Base-by-base conservation (phyloP, 768 basidiomycete species). In the Hortiboletus flavorubellus region DNA sequence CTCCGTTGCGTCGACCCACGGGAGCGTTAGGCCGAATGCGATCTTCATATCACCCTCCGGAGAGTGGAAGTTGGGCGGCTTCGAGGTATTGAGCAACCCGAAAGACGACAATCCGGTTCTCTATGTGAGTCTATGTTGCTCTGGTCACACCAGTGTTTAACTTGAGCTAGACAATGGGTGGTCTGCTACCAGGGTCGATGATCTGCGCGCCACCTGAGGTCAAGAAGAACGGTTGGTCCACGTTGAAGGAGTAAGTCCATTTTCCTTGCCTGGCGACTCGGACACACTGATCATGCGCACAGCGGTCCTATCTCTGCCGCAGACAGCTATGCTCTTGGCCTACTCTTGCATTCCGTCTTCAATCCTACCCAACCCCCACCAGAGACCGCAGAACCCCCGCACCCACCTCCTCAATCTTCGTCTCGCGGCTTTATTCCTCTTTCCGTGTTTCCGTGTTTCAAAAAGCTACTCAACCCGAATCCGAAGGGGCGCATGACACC, bases 11-110 rank as follows among this genome's bases (percentile, higher is more conserved):
- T 91, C 91, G 3, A 90, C 91, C 0, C 93, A 97, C 62, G 94
- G 93, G 21, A 89, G 86, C 60, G 66, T 95, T 53, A 76, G 83
- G 55, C 69, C 80, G n/a, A 79, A 81, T 54, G 85, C 91, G 1
- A 82, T 98, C 54, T 98, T 97, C 66, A 83, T 97, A 49, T 93
- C 96, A 1, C 86, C 88, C 0, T 91, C 93, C 0, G 92, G 96
- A 6, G 97, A 99, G 75, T 98, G 96, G 97, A 91, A 91, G 66
- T 75, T 99, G 8, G 95, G 92, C 18, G 96, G 96, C 1, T 94
- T 98, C 65, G 97, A 99, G 64, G 73, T 96, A 0, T 70, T 97
- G 58, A 93, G 92, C 62, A 91, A 80, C 60, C 80, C 87, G 9
- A 89, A 85, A 62, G 95, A 98, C 49, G 85, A 90, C 14, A 69